Base-by-base conservation (phyloP, 108 stramenopile species). In the Hondaea fermentalgiana region DNA sequence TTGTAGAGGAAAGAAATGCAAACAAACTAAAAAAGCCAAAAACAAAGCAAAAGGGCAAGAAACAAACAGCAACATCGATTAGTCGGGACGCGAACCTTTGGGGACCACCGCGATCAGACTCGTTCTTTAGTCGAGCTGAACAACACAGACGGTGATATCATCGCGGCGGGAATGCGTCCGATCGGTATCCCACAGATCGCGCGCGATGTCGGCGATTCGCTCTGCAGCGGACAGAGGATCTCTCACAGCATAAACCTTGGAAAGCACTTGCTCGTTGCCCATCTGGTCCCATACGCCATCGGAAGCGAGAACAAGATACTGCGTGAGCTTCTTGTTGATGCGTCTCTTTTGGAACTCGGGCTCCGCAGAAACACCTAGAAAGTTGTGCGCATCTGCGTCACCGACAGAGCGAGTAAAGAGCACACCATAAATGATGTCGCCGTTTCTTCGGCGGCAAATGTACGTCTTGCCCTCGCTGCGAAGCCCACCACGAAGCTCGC, bases 401-500 rank as follows among this genome's bases (percentile, higher is more conserved):
- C 89, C 89, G 44, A 89, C 28, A n/a, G 76, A 87, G 44, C 89
- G 89, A 5, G 76, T 89, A 87, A 89, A 89, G 19, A 89, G 44
- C 29, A 89, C 87, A 17, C 49, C 89, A 12, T 89, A 89, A 5
- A 44, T 5, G 16, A 89, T 89, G 17, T 44, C 17, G 76, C 49
- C 28, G 57, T n/a, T 57, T 88, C 8, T n/a, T 14, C n/a, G 44
- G 29, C 89, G 87, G 89, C 89, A 89, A 12, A 89, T 58, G 45
- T 88, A 89, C 23, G 88, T 57, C 76, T 89, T 88, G 23, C 76
- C 76, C 76, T 88, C 89, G 16, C 35, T 8, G 8, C 23, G 14
- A 5, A 16, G 17, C 0, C 35, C 44, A 29, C 45, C 57, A 5
- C 89, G 44, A 2, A 89, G 45, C 60, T 51, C 6, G 57, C 58